phyloP scores from a whole-genome alignment of 2,329 filamentous ascomycete genomes.

The Colletotrichum horii region DNA sequence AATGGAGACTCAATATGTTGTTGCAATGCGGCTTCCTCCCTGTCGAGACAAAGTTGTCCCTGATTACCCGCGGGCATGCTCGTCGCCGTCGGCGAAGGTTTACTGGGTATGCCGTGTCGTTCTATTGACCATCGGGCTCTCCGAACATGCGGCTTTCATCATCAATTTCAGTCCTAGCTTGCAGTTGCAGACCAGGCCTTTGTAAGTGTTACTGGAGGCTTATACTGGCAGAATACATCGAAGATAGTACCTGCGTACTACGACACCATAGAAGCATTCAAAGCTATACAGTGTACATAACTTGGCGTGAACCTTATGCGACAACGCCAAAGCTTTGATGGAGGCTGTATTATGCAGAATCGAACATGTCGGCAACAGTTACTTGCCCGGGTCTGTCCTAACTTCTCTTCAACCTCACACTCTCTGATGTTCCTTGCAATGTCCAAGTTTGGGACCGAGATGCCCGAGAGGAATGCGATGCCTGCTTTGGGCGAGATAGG shows the following conservation, averaged over 20 bases:
- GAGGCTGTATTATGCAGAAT: not conserved
- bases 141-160: too few species aligned
- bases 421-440: not conserved
- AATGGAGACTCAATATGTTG: not conserved
- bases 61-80: too few species aligned
- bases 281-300: not conserved
- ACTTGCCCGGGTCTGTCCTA: not conserved
- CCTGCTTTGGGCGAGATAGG: not conserved
- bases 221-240: not conserved
- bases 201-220: accelerated
- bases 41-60: not conserved
- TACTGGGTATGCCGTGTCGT: not conserved
- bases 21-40: not conserved
- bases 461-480: not conserved
- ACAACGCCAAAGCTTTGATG: not conserved
- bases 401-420: not conserved
- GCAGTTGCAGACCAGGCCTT: not conserved
- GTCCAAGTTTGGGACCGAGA: not conserved
- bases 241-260: not conserved
- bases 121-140: too few species aligned
- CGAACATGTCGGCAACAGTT: not conserved
- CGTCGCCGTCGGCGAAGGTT: not conserved
- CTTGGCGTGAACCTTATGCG: not conserved
- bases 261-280: not conserved
- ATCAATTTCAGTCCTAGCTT: too few species aligned